Evolutionary conservation across 192 early-diverging fungal species (phyloP).

Genomic region (Rhizophlyctis rosea): DNA sequence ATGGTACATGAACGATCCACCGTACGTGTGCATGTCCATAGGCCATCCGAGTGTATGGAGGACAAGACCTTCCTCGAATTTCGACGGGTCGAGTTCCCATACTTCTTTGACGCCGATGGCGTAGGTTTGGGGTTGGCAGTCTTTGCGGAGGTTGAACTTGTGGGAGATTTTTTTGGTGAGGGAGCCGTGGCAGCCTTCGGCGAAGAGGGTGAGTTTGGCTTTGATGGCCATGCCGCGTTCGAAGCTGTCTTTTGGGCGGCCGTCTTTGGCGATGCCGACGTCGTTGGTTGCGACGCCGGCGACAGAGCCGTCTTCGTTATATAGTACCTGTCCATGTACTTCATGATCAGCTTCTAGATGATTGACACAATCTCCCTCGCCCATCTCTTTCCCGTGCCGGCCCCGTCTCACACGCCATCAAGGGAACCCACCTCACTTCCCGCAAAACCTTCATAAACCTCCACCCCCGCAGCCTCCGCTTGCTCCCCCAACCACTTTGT

Average conservation of each 20-base stretch:
- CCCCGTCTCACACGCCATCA: background rate
- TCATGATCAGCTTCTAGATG: background rate
- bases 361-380: no score
- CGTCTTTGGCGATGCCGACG: slow-evolving; percentile 86
- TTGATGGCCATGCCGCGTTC: slow-evolving; percentile 94
- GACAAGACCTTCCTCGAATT: slow-evolving; percentile 79
- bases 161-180: slow-evolving; percentile 86
- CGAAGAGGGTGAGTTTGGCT: slow-evolving; percentile 92
- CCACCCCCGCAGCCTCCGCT: slow-evolving; percentile 93
- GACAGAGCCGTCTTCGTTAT: slow-evolving; percentile 89
- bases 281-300: slow-evolving; percentile 92
- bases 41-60: slow-evolving; percentile 92
- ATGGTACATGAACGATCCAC: slow-evolving; percentile 95
- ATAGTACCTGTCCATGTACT: slow-evolving; percentile 56
- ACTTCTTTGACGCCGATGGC: slow-evolving; percentile 95
- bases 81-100: slow-evolving; percentile 88
- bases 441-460: slow-evolving; percentile 89
- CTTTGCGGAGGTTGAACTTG: slow-evolving; percentile 86
- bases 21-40: slow-evolving; percentile 85
- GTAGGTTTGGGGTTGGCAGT: slow-evolving; percentile 87
- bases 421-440: slow-evolving; percentile 67
- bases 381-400: background rate
- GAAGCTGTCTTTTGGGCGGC: slow-evolving; percentile 84
- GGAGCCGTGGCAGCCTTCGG: slow-evolving; percentile 96
- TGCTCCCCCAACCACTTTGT: slow-evolving; percentile 94